Evolutionary conservation across 495 filamentous ascomycete genomes (phyloP), one percentile per base, ranked within the genome.

Genomic region (Hyaloscypha hepaticicola): DNA sequence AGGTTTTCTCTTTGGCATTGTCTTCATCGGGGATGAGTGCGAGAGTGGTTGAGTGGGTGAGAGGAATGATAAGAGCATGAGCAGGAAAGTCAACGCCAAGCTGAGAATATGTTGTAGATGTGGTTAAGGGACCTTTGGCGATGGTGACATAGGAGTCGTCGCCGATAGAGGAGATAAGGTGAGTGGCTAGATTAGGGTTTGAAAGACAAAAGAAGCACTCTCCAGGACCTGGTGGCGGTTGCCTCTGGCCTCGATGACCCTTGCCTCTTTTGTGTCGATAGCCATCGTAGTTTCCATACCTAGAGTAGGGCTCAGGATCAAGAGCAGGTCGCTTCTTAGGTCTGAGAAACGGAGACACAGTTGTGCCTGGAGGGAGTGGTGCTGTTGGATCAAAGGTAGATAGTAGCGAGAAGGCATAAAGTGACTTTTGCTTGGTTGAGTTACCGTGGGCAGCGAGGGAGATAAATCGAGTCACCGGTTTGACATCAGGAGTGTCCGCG

Each of bases 131-230:
- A 0, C 95, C 95, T 77, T 96, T 97, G 53, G 96, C 91, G 31
- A 87, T 95, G 55, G 93, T 95, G 49, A 98, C 78, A 73, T 98
- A 98, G 59, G 85, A 74, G 55, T 96, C 90, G 28, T 88, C 83
- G 52, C 89, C 95, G 69, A 99, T 92, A 26, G 87, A 91, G 66
- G 88, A 87, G 69, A 97, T 88, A 71, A 98, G 90, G 74, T 99
- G 94, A 0, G 88, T 89, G 38, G 90, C 88, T 28, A 96, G 76
- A 60, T 87, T 87, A 21, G 88, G 85, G 72, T 95, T 97, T 9
- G 88, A 90, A 5, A 98, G 80, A 73, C 95, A 99, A 81, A 99
- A 97, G 81, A 94, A 99, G 73, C 95, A 99, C 66, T 86, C 81
- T 25, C 88, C 86, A 0, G 92, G 92, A 3, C 85, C 85, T 5